A percentile compares a stretch with the other conserved stretches of the same genome.
phyloP scores from a whole-genome alignment of 2,329 filamentous ascomycete species.

The Penicillium polonicum region DNA sequence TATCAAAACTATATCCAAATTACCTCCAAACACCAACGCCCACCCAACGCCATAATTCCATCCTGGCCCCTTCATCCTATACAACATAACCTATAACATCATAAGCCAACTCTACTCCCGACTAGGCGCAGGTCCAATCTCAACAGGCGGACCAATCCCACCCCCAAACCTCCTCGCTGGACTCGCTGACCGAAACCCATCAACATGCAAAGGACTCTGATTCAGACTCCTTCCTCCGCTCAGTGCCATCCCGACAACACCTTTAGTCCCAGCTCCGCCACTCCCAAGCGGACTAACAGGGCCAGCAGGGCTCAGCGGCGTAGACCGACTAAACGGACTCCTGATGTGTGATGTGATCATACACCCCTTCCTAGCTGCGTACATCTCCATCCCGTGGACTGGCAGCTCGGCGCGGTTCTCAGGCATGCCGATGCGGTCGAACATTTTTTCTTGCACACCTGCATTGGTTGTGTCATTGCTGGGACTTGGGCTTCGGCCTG shows the following conservation, averaged over 20 bases:
- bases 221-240: not conserved
- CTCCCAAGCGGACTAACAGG: not conserved
- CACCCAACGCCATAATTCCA: not conserved
- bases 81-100: not conserved
- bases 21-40: not conserved
- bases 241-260: not conserved
- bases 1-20: not conserved
- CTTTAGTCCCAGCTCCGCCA: not conserved
- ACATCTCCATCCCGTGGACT: slow-evolving; percentile 12
- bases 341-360: not conserved
- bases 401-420: slow-evolving; percentile 18
- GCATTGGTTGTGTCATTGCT: not conserved
- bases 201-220: not conserved
- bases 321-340: not conserved
- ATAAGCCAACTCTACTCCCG: not conserved
- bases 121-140: slow-evolving; percentile 4
- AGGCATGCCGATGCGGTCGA: slow-evolving; percentile 17
- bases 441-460: slow-evolving; percentile 29
- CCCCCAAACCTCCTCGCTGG: slow-evolving; percentile 1
- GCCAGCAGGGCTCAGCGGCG: not conserved
- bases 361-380: not conserved
- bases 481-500: slow-evolving; percentile 4
- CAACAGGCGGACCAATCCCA: not conserved
- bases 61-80: not conserved
- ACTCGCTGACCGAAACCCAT: not conserved